Conservation (phyloP, 2,329 filamentous ascomycete species). For the Colletotrichum zoysiae region DNA sequence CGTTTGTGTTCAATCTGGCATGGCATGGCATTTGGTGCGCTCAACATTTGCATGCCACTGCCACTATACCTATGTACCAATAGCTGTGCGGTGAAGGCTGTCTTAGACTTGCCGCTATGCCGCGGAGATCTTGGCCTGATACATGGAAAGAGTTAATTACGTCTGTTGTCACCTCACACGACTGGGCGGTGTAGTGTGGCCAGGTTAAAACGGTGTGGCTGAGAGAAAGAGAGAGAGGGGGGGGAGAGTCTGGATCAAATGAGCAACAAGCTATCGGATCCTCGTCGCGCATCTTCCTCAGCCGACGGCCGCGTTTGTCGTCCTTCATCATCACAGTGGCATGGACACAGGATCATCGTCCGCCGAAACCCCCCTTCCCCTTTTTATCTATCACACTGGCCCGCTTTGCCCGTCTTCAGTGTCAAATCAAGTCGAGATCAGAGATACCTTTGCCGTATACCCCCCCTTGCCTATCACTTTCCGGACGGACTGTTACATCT, state of each 20-base stretch:
- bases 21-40: too few relatives aligned
- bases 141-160: neutral
- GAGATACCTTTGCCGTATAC: too few relatives aligned
- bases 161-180: slow-evolving; percentile 5
- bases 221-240: too few relatives aligned
- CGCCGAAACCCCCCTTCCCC: neutral
- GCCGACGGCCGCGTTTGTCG: neutral
- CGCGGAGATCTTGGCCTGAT: slow-evolving; percentile 24
- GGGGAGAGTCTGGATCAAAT: neutral
- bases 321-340: neutral
- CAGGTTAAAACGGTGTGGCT: too few relatives aligned
- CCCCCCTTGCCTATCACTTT: slow-evolving; percentile 1
- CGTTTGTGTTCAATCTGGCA: too few relatives aligned
- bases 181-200: neutral
- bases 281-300: slow-evolving; percentile 12
- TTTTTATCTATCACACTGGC: too few relatives aligned
- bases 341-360: neutral
- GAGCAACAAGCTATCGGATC: slow-evolving; percentile 26
- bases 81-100: slow-evolving; percentile 4
- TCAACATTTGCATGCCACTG: too few relatives aligned
- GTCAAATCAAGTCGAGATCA: neutral
- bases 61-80: too few relatives aligned
- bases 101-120: slow-evolving; percentile 29
- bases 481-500: slow-evolving; percentile 31
- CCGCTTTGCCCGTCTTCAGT: neutral